A percentile compares a stretch with the other conserved stretches of the same genome.
Conservation (phyloP, 768 basidiomycete species). For the Termitomyces sp. region DNA sequence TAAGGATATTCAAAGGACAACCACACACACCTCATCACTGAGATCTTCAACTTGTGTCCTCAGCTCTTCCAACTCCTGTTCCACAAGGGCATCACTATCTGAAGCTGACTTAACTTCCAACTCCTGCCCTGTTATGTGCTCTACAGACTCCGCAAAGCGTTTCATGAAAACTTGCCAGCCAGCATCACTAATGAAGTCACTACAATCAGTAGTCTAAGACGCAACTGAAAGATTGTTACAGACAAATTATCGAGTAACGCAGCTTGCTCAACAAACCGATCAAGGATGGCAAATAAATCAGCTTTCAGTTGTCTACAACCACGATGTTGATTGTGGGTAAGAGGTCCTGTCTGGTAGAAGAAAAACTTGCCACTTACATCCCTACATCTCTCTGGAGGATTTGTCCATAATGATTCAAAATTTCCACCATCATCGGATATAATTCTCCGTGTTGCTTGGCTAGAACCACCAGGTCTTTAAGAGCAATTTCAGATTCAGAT, state of each 20-base stretch:
- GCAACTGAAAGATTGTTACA: constrained; percentile 17
- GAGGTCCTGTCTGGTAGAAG: neutral
- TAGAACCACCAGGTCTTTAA: constrained; percentile 59
- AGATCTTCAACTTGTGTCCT: constrained; percentile 60
- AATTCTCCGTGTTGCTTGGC: constrained; percentile 62
- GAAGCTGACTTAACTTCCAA: constrained; percentile 48
- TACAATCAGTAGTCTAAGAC: constrained; percentile 8
- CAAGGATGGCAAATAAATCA: constrained; percentile 5
- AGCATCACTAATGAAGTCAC: constrained; percentile 52
- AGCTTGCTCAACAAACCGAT: constrained; percentile 60
- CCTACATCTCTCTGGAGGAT: constrained; percentile 59
- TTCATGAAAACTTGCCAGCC: constrained; percentile 64
- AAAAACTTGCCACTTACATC: constrained; percentile 40
- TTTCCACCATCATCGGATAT: constrained; percentile 58
- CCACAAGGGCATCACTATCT: constrained; percentile 36
- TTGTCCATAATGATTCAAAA: constrained; percentile 50
- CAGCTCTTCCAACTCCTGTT: constrained; percentile 60
- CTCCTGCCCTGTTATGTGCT: constrained; percentile 63
- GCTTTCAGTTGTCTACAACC: constrained; percentile 9
- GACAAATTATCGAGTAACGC: constrained; percentile 62
- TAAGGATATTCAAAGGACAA: neutral
- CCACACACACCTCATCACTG: constrained; percentile 54
- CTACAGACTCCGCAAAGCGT: constrained; percentile 55
- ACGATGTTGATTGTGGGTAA: neutral
- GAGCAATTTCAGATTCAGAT: constrained; percentile 50